phyloP scores from a whole-genome alignment of 75 land plant genomes.

The Pinus taeda region DNA sequence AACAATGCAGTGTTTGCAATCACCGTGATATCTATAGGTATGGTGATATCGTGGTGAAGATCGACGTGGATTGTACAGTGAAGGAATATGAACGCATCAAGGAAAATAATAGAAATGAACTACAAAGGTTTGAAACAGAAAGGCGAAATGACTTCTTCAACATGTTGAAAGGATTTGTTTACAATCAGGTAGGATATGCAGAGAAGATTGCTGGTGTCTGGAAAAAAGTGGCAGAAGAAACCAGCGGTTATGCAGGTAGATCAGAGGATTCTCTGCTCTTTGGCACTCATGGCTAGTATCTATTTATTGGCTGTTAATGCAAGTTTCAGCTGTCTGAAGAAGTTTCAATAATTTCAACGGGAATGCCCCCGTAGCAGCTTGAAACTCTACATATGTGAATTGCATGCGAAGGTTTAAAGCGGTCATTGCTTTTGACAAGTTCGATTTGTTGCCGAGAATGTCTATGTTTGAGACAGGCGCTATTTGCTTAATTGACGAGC shows the following conservation, averaged over 20 bases:
- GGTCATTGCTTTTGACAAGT: not conserved
- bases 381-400: not conserved
- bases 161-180: constrained; percentile 78
- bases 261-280: constrained; percentile 7
- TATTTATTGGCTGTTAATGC: not conserved
- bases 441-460: no score
- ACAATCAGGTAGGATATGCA: constrained; percentile 77
- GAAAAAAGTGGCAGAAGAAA: constrained; percentile 67
- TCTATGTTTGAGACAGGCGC: no score
- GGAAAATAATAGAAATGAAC: constrained; percentile 76
- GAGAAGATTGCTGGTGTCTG: constrained; percentile 79
- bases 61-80: constrained; percentile 48
- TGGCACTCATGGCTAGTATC: constrained; percentile 1
- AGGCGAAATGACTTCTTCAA: constrained; percentile 56
- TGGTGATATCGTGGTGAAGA: no score
- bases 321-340: not conserved
- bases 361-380: not conserved
- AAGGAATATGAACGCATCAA: constrained; percentile 87
- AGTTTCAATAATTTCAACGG: not conserved
- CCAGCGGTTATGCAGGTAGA: constrained; percentile 34
- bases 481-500: no score
- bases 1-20: not conserved
- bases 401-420: not conserved
- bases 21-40: no score
- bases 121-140: constrained; percentile 71